A percentile compares a stretch with the other conserved stretches of the same genome.
Evolutionary conservation across 2,329 filamentous ascomycete genomes (phyloP).

Genomic region (Fusarium nisikadoi): DNA sequence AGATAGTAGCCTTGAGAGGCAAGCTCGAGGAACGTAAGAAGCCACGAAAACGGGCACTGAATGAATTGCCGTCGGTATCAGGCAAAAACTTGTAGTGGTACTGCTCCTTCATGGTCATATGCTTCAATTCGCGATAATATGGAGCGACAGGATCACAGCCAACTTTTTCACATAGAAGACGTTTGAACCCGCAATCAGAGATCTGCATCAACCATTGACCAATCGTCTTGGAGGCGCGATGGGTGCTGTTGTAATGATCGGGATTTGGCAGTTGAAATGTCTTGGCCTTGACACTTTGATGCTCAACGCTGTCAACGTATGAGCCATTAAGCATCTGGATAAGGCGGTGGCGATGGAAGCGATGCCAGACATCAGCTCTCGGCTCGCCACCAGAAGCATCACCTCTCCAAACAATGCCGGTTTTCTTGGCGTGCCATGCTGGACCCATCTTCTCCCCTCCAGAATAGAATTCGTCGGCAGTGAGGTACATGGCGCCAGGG

Average conservation of each 20-base stretch:
- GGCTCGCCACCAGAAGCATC: constrained; percentile 69
- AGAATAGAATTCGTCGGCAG: constrained; percentile 66
- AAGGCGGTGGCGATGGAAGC: constrained; percentile 78
- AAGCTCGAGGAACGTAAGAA: constrained; percentile 73
- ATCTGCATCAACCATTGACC: constrained; percentile 55
- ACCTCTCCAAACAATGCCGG: constrained; percentile 71
- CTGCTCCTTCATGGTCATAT: constrained; percentile 58
- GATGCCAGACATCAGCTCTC: constrained; percentile 68
- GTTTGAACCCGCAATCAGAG: constrained; percentile 58
- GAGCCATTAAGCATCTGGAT: constrained; percentile 75
- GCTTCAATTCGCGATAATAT: constrained; percentile 48
- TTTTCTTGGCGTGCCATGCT: constrained; percentile 67
- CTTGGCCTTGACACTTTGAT: constrained; percentile 50
- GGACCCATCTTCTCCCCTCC: constrained; percentile 66
- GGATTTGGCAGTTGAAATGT: constrained; percentile 62
- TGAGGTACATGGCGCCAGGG: constrained; percentile 73
- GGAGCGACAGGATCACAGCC: constrained; percentile 55
- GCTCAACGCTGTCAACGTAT: constrained; percentile 61
- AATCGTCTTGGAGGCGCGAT: constrained; percentile 48
- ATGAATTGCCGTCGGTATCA: constrained; percentile 77
- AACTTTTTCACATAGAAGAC: constrained; percentile 51
- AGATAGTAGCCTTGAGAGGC: constrained; percentile 77
- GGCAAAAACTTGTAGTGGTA: constrained; percentile 72
- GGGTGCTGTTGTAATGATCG: constrained; percentile 55
- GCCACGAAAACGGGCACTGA: constrained; percentile 69